Percentiles rank a stretch among this genome's conserved stretches.
Evolutionary conservation across 768 basidiomycete genomes (phyloP).

Genomic region (Trametes punicea): DNA sequence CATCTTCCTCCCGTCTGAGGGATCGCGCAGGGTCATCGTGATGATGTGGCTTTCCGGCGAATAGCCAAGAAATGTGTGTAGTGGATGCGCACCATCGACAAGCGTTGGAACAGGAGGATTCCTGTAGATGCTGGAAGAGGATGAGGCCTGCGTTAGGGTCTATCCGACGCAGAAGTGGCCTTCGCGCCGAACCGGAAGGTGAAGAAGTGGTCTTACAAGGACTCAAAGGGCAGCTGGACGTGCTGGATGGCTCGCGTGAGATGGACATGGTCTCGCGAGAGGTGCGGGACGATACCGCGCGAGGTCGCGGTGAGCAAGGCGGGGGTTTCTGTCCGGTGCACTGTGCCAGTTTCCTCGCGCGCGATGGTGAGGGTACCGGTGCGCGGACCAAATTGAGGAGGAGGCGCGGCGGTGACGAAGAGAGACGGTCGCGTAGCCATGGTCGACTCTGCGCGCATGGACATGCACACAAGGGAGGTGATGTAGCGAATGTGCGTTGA

Average conservation of each 20-base stretch:
- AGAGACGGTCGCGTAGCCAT: constrained; percentile 4
- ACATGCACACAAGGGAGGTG: background rate
- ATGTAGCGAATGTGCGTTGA: background rate
- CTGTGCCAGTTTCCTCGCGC: constrained; percentile 13
- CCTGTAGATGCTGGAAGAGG: constrained; percentile 53
- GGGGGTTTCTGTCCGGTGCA: constrained; percentile 53
- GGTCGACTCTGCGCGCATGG: background rate
- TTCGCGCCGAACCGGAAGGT: background rate
- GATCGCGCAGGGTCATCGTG: constrained; percentile 63
- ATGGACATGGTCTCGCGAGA: constrained; percentile 59
- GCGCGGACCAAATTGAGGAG: constrained; percentile 22
- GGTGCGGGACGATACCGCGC: constrained; percentile 71
- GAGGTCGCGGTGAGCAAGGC: constrained; percentile 60
- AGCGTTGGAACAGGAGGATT: constrained; percentile 64
- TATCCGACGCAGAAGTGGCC: background rate
- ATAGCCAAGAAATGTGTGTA: constrained; percentile 69
- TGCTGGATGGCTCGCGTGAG: constrained; percentile 51
- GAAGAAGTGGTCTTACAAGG: constrained; percentile 60
- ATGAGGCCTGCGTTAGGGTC: constrained; percentile 5
- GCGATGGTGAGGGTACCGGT: constrained; percentile 21
- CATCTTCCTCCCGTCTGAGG: constrained; percentile 60
- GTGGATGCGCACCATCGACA: constrained; percentile 45
- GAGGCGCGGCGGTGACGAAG: background rate
- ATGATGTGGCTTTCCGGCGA: constrained; percentile 45
- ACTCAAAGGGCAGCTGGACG: constrained; percentile 73